Evolutionary conservation across 768 basidiomycete genomes (phyloP).

Genomic region (Leccinum barrowsii): DNA sequence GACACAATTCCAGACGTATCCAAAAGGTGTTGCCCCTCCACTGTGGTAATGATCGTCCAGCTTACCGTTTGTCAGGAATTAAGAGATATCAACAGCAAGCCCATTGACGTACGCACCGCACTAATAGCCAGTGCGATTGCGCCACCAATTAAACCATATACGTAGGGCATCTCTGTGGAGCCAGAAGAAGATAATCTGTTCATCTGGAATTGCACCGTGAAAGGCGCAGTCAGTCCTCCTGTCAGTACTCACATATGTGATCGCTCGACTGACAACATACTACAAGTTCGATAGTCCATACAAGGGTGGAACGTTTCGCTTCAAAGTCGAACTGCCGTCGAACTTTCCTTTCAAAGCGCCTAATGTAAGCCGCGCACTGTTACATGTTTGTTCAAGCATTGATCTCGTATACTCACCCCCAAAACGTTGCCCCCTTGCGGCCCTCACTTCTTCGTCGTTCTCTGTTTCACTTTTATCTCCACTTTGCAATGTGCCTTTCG

Average conservation of each 20-base stretch:
- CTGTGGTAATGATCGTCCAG: constrained; percentile 1
- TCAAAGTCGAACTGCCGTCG: constrained; percentile 67
- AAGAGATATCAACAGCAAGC: constrained; percentile 53
- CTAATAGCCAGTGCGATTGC: constrained; percentile 8
- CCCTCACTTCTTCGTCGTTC: neutral
- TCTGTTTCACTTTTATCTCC: neutral
- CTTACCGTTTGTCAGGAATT: constrained; percentile 53
- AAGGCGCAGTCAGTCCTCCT: constrained; percentile 56
- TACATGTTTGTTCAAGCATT: constrained; percentile 1
- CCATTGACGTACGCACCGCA: constrained; percentile 53
- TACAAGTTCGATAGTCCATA: constrained; percentile 74
- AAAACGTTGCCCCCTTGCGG: constrained; percentile 16
- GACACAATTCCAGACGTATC: constrained; percentile 53
- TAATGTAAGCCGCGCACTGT: constrained; percentile 41
- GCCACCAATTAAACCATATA: constrained; percentile 7
- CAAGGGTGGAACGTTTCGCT: constrained; percentile 76
- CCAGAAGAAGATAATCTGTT: constrained; percentile 70
- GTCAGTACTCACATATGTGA: neutral
- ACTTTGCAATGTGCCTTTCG: neutral
- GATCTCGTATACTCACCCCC: constrained; percentile 11
- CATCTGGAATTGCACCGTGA: constrained; percentile 74
- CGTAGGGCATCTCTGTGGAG: constrained; percentile 60
- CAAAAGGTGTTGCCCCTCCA: constrained; percentile 52
- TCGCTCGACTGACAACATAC: constrained; percentile 3
- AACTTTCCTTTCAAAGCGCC: constrained; percentile 89